These are phyloP conservation scores for Cutaneotrichosporon spelunceum DNA, from an alignment of 1,284 basidiomycete species.

Conservation along the genomic window DNA sequence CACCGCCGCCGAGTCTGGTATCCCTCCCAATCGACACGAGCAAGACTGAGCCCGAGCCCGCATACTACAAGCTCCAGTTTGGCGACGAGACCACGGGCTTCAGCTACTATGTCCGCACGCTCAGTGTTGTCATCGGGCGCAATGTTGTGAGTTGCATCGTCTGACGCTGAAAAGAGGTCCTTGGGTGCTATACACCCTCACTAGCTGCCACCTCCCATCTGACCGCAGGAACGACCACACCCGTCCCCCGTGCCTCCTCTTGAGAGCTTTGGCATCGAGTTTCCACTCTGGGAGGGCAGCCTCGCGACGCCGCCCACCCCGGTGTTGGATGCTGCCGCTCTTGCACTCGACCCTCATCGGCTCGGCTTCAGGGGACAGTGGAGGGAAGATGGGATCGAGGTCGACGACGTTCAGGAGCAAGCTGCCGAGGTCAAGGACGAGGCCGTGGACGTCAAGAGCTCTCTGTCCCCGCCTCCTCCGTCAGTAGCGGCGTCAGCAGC, in stretches of 20 bases:
- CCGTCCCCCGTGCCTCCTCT: constrained; percentile 9
- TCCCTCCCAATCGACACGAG: constrained; percentile 48
- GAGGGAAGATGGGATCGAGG: neutral
- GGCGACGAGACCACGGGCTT: constrained; percentile 51
- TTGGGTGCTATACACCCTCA: too few species aligned
- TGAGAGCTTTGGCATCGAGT: constrained; percentile 5
- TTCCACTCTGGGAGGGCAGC: neutral
- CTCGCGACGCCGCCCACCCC: constrained; percentile 6
- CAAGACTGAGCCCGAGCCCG: constrained; percentile 50
- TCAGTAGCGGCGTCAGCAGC: neutral
- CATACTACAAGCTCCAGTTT: constrained; percentile 53
- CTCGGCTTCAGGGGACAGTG: neutral
- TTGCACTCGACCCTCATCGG: constrained; percentile 1
- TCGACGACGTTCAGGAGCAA: neutral
- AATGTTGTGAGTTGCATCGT: constrained; percentile 32
- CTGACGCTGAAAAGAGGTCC: too few species aligned
- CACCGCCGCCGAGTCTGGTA: constrained; percentile 44
- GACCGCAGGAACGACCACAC: constrained; percentile 9
- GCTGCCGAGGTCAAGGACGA: neutral
- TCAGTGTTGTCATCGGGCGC: constrained; percentile 49
- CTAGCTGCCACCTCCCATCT: too few species aligned
- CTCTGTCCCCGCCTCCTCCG: neutral
- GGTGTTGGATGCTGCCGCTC: neutral
- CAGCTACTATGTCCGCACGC: constrained; percentile 50
- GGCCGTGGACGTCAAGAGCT: neutral